Conservation (phyloP, 2,329 filamentous ascomycete genomes). For the Conoideocrella luteorostrata region DNA sequence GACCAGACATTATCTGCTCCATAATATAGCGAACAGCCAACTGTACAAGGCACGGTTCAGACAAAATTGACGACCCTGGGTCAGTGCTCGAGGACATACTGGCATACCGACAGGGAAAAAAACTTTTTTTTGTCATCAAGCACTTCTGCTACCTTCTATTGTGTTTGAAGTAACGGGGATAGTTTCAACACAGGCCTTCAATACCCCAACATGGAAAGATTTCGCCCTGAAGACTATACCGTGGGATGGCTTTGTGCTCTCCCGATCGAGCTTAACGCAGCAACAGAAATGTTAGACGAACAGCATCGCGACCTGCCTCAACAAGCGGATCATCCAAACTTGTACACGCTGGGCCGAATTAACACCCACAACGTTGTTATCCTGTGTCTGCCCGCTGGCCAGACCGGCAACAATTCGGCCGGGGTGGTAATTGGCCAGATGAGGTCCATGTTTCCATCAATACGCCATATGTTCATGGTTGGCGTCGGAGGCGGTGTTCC, state of each 20-base stretch:
- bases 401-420: conserved; percentile 23
- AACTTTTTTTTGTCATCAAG: neutral
- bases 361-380: conserved; percentile 24
- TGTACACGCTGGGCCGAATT: conserved; percentile 21
- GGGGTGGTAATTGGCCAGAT: conserved; percentile 24
- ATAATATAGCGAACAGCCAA: neutral
- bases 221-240: conserved; percentile 2
- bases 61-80: neutral
- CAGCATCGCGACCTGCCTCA: neutral
- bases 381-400: conserved; percentile 23
- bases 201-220: neutral
- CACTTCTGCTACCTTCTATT: neutral
- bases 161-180: neutral
- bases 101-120: neutral
- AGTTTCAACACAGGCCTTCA: neutral
- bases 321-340: conserved; percentile 4
- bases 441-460: conserved; percentile 24
- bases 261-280: neutral
- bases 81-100: neutral
- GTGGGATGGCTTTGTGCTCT: conserved; percentile 2
- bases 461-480: conserved; percentile 14
- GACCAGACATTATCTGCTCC: neutral
- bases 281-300: neutral
- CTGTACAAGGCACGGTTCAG: neutral
- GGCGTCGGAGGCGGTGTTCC: conserved; percentile 17